Conservation (phyloP, 352 stramenopile species). For the Phytopythium chamaehyphon region DNA sequence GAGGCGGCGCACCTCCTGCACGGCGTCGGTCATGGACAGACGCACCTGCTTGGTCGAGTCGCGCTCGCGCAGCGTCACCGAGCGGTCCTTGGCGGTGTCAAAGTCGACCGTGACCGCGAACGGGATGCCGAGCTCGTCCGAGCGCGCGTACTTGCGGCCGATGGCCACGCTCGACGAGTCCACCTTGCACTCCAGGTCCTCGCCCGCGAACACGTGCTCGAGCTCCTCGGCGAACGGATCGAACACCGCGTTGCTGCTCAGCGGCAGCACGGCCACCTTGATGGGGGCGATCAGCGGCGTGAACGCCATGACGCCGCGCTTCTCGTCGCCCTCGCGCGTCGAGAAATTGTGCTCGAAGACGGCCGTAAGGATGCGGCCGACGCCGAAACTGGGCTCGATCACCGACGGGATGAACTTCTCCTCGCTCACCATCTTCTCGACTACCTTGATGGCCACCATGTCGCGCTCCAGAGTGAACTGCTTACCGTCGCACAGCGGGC, state of each 20-base stretch:
- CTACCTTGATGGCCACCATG: constrained; percentile 94
- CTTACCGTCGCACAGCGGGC: constrained; percentile 78
- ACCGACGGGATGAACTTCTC: constrained; percentile 98
- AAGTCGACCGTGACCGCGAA: constrained; percentile 99
- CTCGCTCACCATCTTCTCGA: constrained; percentile 95
- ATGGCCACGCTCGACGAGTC: constrained; percentile 96
- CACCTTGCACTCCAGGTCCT: constrained; percentile 87
- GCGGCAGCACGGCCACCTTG: constrained; percentile 96
- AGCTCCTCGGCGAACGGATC: constrained; percentile 78
- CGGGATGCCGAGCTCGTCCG: constrained; percentile 97
- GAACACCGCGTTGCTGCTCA: constrained; percentile 88
- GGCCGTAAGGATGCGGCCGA: constrained; percentile 97
- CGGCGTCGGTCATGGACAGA: constrained; percentile 77
- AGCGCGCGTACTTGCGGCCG: constrained; percentile 95
- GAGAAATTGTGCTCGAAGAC: constrained; percentile 99
- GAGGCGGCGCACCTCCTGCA: constrained; percentile 84
- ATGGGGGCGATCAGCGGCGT: constrained; percentile 96
- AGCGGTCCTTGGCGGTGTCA: constrained; percentile 88
- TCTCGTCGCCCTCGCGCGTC: constrained; percentile 94
- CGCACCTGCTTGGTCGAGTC: constrained; percentile 97
- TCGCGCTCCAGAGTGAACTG: constrained; percentile 92
- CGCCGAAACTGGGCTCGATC: constrained; percentile 99
- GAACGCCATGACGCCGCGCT: constrained; percentile 98
- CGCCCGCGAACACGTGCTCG: constrained; percentile 55
- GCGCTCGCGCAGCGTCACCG: constrained; percentile 97